phyloP scores from a whole-genome alignment of 108 stramenopile genomes.

The Skeletonema potamos region DNA sequence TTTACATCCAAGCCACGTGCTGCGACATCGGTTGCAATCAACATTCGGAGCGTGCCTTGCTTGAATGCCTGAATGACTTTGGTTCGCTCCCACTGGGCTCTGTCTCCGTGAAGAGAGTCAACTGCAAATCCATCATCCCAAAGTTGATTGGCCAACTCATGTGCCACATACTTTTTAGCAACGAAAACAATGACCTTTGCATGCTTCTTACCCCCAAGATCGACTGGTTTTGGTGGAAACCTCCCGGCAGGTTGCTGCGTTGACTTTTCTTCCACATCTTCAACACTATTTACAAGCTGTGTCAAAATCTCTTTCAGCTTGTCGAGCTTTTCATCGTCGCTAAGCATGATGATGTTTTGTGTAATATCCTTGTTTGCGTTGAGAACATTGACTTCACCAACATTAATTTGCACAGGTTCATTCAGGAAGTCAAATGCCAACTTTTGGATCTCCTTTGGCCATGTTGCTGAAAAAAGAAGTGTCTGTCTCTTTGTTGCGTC shows the following conservation, averaged over 20 bases:
- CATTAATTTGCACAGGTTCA: constrained; percentile 96
- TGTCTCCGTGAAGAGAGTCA: constrained; percentile 97
- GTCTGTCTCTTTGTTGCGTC: constrained; percentile 80
- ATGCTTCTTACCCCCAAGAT: constrained; percentile 74
- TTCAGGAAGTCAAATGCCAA: constrained; percentile 94
- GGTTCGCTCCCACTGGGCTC: constrained; percentile 95
- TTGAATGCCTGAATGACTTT: constrained; percentile 96
- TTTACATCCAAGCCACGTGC: constrained; percentile 98
- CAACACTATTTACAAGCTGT: constrained; percentile 69
- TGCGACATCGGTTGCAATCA: constrained; percentile 99
- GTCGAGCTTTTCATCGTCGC: constrained; percentile 89
- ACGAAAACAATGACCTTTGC: constrained; percentile 89
- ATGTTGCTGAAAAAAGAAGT: constrained; percentile 97
- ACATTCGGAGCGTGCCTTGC: constrained; percentile 77
- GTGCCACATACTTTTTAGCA: constrained; percentile 84
- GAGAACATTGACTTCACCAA: constrained; percentile 89
- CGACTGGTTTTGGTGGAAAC: constrained; percentile 27
- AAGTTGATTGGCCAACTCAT: constrained; percentile 85
- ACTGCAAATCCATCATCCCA: constrained; percentile 92
- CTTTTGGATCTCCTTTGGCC: constrained; percentile 97
- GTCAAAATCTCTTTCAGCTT: constrained; percentile 91
- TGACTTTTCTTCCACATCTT: constrained; percentile 39
- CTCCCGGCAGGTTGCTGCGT: constrained; percentile 13
- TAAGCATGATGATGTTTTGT: constrained; percentile 90
- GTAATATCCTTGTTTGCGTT: constrained; percentile 93